Percentiles rank a stretch among this genome's conserved stretches.
These are phyloP conservation scores for Niebla homalea DNA, from an alignment of 495 filamentous ascomycete genomes.

Conservation along the genomic window DNA sequence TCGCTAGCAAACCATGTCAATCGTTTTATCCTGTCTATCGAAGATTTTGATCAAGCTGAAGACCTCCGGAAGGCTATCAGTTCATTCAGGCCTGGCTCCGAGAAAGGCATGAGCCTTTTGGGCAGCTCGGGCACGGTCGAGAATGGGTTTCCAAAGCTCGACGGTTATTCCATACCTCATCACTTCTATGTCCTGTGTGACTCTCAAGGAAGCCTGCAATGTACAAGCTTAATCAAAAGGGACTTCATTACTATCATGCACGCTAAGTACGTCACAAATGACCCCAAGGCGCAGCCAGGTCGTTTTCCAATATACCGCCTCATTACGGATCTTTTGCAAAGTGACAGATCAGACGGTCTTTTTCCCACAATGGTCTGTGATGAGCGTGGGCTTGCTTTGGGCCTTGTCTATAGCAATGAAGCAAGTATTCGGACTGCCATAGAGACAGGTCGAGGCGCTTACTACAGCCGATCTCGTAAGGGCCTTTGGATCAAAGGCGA, in stretches of 20 bases:
- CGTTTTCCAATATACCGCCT: conserved; percentile 55
- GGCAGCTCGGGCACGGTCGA: conserved; percentile 19
- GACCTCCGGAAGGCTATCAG: not conserved
- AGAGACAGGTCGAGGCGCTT: conserved; percentile 79
- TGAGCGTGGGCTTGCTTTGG: conserved; percentile 72
- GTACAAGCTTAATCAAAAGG: conserved; percentile 23
- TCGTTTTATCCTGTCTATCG: conserved; percentile 15
- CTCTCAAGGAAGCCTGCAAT: not conserved
- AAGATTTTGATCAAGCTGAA: conserved; percentile 20
- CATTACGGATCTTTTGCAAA: conserved; percentile 53
- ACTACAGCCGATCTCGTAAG: conserved; percentile 76
- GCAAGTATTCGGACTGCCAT: conserved; percentile 82
- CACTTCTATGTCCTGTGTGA: not conserved
- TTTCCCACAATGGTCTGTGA: conserved; percentile 81
- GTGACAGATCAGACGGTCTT: conserved; percentile 75
- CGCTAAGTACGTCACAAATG: conserved; percentile 51
- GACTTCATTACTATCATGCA: conserved; percentile 70
- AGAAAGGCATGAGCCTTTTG: conserved; percentile 12
- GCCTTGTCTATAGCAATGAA: conserved; percentile 83
- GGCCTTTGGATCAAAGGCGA: conserved; percentile 96
- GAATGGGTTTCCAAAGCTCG: conserved; percentile 14
- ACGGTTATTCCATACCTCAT: conserved; percentile 11
- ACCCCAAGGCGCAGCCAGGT: conserved; percentile 37
- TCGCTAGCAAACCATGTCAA: conserved; percentile 17
- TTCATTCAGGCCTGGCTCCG: not conserved